Evolutionary conservation across 176 grass and related monocot genomes (phyloP), one percentile per base, ranked within the genome.

Genomic region (Oryza longistaminata): DNA sequence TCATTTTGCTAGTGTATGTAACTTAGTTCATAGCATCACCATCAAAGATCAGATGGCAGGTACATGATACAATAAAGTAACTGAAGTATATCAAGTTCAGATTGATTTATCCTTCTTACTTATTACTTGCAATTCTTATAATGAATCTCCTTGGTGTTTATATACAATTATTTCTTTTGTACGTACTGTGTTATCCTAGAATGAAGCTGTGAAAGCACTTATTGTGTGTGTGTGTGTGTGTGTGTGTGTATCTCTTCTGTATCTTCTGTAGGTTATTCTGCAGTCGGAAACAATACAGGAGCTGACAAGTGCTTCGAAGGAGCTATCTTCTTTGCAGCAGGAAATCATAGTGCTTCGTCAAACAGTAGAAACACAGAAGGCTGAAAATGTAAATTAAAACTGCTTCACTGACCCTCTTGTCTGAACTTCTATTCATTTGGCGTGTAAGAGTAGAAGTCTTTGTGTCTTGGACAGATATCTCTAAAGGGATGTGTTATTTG

Each of bases 251-350:
- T 15, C 48, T 76, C 39, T 87, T 49, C 26, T 79, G 31, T 69
- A 11, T 81, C 48, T 90, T 85, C 6, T 99, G 74, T 85, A 99
- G 96, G 93, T 99, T 90, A 91, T 99, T 68, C 81, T 99, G 70
- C 96, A 99, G 84, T 92, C 96, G 70, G 93, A 96, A 80, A 92
- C 96, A 68, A 99, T 99, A 82, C 93, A 96, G 81, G 96, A 99
- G 88, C 81, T 99, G 81, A 94, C 96, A 82, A 99, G 77, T 88
- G 92, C 93, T 74, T 99, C 96, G 77, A 99, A 92, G 70, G 89
- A 96, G 16, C 75, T 99, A 81, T 96, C 93, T 86, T 81, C 74
- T 60, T 88, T 99, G 77, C 96, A 99, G 86, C 66, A 81, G 62
- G 96, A 99, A 89, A 89, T 92, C 3, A 50, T 86, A 76, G 86